Evolutionary conservation across 768 basidiomycete species (phyloP).

Genomic region (Dioszegia hungarica): DNA sequence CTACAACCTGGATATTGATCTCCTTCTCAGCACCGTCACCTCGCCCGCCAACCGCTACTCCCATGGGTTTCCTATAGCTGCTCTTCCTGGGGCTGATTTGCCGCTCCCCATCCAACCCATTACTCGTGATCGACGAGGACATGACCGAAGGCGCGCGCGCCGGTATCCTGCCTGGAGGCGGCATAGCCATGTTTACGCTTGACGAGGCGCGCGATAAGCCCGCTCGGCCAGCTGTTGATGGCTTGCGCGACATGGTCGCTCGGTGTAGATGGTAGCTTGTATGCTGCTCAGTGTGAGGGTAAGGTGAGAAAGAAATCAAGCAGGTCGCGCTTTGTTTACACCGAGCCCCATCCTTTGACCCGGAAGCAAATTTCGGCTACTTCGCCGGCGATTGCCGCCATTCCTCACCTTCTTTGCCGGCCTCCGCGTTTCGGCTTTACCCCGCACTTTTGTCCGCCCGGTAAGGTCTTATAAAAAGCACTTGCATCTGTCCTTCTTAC

Average conservation of each 20-base stretch:
- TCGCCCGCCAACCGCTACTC: not conserved
- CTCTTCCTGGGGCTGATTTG: conserved; percentile 19
- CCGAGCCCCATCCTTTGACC: not conserved
- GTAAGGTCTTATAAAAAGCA: too few relatives aligned
- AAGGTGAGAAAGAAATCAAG: conserved; percentile 23
- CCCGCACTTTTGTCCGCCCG: too few relatives aligned
- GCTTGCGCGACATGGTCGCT: conserved; percentile 30
- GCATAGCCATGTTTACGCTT: conserved; percentile 35
- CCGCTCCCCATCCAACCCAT: conserved; percentile 8
- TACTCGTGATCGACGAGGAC: conserved; percentile 17
- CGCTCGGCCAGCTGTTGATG: conserved; percentile 9
- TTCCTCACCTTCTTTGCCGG: too few relatives aligned
- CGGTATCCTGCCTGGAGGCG: conserved; percentile 33
- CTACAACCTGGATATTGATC: conserved; percentile 87
- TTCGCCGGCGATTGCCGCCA: too few relatives aligned
- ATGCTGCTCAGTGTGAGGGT: not conserved
- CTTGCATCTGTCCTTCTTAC: too few relatives aligned
- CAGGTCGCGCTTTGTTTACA: conserved; percentile 32
- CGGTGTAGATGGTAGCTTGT: not conserved
- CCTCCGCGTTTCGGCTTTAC: too few relatives aligned
- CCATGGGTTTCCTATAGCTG: conserved; percentile 8
- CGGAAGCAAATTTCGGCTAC: not conserved
- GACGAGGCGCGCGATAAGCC: conserved; percentile 24
- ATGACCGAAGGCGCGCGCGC: conserved; percentile 30
- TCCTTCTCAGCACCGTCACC: too few relatives aligned